A percentile compares a stretch with the other conserved stretches of the same genome.
These are phyloP conservation scores for Puccinellia tenuiflora DNA, from an alignment of 176 grass and related monocot species.

Conservation along the genomic window DNA sequence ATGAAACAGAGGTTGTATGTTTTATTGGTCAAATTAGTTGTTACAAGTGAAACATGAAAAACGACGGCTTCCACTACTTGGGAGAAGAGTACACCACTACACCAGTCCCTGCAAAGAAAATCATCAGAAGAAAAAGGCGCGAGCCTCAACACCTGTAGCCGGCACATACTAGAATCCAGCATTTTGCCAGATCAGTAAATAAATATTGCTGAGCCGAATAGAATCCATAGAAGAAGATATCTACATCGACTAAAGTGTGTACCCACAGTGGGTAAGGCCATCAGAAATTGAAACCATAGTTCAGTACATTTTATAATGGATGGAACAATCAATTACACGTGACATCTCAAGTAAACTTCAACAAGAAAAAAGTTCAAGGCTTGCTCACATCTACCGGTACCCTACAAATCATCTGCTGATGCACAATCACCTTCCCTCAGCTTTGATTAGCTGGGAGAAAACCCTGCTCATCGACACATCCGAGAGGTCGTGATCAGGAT, in stretches of 20 bases:
- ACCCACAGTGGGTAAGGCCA: slow-evolving; percentile 1
- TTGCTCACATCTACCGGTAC: slow-evolving; percentile 20
- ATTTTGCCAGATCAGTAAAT: background rate
- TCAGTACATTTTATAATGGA: slow-evolving; percentile 23
- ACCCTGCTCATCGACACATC: slow-evolving; percentile 84
- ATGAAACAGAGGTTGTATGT: no score
- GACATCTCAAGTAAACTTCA: slow-evolving; percentile 32
- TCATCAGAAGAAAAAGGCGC: background rate
- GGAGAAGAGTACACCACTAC: background rate
- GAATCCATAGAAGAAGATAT: background rate
- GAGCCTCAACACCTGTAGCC: background rate
- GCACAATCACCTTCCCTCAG: slow-evolving; percentile 67
- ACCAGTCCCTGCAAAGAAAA: background rate
- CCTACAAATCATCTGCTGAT: slow-evolving; percentile 11
- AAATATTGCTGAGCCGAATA: background rate
- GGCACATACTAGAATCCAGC: background rate
- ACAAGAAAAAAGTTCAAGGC: slow-evolving; percentile 25
- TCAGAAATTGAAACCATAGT: slow-evolving; percentile 15
- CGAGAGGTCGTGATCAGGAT: slow-evolving; percentile 46
- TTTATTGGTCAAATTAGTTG: no score
- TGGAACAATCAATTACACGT: slow-evolving; percentile 27
- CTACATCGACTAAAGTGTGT: slow-evolving; percentile 27
- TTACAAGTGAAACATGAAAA: no score
- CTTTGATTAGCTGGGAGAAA: slow-evolving; percentile 90
- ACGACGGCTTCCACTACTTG: no score